phyloP scores from a whole-genome alignment of 2,329 filamentous ascomycete genomes.

The Ophiocordyceps robertsii region DNA sequence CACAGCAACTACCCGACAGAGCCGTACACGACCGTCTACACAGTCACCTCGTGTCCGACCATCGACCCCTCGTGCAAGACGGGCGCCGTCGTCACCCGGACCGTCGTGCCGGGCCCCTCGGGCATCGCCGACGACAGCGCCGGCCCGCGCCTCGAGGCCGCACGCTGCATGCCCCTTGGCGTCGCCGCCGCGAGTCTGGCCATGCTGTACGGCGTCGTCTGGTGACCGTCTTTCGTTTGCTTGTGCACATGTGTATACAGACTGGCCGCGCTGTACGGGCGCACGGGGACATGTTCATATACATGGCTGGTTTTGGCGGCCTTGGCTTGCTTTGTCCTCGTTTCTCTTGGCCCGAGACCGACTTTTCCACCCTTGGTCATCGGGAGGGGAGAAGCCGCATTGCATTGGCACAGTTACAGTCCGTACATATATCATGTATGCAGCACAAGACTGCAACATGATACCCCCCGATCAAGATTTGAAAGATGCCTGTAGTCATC shows the following conservation, averaged over 20 bases:
- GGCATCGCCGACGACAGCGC: constrained; percentile 3
- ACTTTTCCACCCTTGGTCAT: too few relatives aligned
- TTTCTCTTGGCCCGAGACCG: too few relatives aligned
- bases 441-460: too few relatives aligned
- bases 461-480: too few relatives aligned
- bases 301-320: too few relatives aligned
- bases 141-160: constrained; percentile 1
- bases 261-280: too few relatives aligned
- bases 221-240: background rate
- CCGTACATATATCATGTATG: too few relatives aligned
- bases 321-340: too few relatives aligned
- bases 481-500: too few relatives aligned
- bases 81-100: constrained; percentile 10
- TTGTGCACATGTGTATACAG: background rate
- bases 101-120: background rate
- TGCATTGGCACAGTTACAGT: too few relatives aligned
- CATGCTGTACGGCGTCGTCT: background rate
- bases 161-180: background rate
- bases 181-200: background rate
- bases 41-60: constrained; percentile 11
- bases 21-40: constrained; percentile 11
- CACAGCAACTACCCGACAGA: constrained; percentile 3
- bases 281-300: too few relatives aligned
- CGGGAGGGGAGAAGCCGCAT: too few relatives aligned
- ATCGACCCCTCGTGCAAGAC: constrained; percentile 9